phyloP scores from a whole-genome alignment of 164 flowering plant species.

The Santalum album region DNA sequence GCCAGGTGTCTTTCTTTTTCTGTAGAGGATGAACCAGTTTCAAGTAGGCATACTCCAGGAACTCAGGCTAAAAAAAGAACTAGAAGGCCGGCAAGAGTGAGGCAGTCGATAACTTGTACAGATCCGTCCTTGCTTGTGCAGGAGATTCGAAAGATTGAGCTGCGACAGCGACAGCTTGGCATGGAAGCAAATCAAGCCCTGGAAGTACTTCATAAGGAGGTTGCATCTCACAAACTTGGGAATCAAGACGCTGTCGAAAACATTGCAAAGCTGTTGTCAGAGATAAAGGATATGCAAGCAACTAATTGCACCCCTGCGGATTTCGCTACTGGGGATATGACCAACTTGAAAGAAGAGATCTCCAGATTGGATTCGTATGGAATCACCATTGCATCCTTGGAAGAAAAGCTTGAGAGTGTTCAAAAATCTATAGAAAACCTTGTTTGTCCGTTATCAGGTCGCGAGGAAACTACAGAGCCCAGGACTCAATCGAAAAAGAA shows the following conservation, averaged over 20 bases:
- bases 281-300: conserved; percentile 53
- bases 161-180: conserved; percentile 65
- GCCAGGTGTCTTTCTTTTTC: conserved; percentile 54
- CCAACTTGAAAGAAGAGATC: conserved; percentile 67
- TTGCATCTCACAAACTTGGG: conserved; percentile 52
- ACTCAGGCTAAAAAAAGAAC: conserved; percentile 11
- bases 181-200: conserved; percentile 81
- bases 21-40: conserved; percentile 19
- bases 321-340: conserved; percentile 26
- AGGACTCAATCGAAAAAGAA: conserved; percentile 39
- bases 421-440: conserved; percentile 68
- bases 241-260: conserved; percentile 51
- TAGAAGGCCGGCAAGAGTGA: conserved; percentile 21
- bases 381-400: conserved; percentile 48
- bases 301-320: conserved; percentile 28
- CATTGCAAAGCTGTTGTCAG: conserved; percentile 58
- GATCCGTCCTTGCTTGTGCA: conserved; percentile 59
- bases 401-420: conserved; percentile 67
- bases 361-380: conserved; percentile 50
- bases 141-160: conserved; percentile 72
- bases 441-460: conserved; percentile 30
- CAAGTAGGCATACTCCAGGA: conserved; percentile 12
- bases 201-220: conserved; percentile 73
- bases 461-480: conserved; percentile 31
- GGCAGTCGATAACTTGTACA: conserved; percentile 42